phyloP scores from a whole-genome alignment of 176 grass and related monocot species.

The Triticum timopheevii region DNA sequence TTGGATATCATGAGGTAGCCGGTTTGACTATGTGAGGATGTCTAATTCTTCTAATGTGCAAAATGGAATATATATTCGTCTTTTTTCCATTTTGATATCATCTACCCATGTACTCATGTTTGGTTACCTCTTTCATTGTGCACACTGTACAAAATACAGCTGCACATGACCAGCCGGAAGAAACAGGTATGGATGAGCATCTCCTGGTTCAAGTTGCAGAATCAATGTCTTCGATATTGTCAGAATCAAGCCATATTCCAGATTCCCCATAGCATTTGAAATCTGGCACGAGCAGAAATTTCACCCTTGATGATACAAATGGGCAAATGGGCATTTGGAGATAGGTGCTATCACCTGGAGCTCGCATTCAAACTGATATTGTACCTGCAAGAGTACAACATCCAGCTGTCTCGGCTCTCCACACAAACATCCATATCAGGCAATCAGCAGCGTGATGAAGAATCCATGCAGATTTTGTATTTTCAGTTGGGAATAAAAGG shows the following conservation, averaged over 20 bases:
- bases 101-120: slow-evolving; percentile 12
- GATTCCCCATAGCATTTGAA: slow-evolving; percentile 20
- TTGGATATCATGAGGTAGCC: neutral
- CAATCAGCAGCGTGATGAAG: slow-evolving; percentile 17
- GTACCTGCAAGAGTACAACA: slow-evolving; percentile 12
- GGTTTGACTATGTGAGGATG: neutral
- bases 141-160: neutral
- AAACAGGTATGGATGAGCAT: slow-evolving; percentile 17
- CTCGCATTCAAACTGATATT: neutral
- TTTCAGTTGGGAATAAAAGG: slow-evolving; percentile 36
- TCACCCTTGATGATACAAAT: slow-evolving; percentile 1
- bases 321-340: slow-evolving; percentile 9
- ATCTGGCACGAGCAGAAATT: slow-evolving; percentile 10
- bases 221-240: slow-evolving; percentile 34
- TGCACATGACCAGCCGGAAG: slow-evolving; percentile 15
- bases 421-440: slow-evolving; percentile 18
- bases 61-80: neutral
- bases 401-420: slow-evolving; percentile 21
- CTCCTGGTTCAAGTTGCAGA: neutral
- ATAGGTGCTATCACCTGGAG: slow-evolving; percentile 4
- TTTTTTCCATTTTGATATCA: slow-evolving; percentile 1
- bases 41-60: neutral
- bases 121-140: slow-evolving; percentile 3
- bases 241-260: slow-evolving; percentile 29
- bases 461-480: slow-evolving; percentile 28